These are phyloP conservation scores for Ceratocystis albifundus DNA, from an alignment of 2,329 filamentous ascomycete genomes.

Conservation along the genomic window DNA sequence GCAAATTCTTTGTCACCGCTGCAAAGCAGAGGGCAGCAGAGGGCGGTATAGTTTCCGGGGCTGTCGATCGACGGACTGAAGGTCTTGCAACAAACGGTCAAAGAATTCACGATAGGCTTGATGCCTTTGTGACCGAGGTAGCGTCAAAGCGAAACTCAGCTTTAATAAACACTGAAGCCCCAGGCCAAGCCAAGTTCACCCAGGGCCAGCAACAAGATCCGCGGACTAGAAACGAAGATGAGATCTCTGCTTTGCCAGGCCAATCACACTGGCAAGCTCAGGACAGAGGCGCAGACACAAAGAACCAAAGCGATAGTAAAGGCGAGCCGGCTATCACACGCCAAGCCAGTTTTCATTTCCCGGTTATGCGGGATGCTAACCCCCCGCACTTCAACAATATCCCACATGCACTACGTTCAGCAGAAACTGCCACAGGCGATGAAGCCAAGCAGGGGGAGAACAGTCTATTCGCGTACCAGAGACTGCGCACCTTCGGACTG, in stretches of 20 bases:
- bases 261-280: conserved; percentile 30
- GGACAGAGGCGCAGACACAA: background rate
- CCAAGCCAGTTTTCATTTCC: conserved; percentile 48
- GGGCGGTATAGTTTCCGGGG: conserved; percentile 28
- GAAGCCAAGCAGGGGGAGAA: conserved; percentile 25
- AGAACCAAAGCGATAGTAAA: background rate
- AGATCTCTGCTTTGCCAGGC: conserved; percentile 67
- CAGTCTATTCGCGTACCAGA: conserved; percentile 39
- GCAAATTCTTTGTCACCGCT: conserved; percentile 88
- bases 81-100: conserved; percentile 52
- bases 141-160: conserved; percentile 79
- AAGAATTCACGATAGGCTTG: conserved; percentile 72
- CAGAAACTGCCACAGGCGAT: background rate
- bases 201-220: conserved; percentile 66
- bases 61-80: conserved; percentile 26
- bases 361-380: conserved; percentile 39
- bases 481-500: conserved; percentile 45
- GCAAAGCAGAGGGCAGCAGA: conserved; percentile 38
- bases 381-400: conserved; percentile 49
- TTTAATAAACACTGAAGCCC: conserved; percentile 68
- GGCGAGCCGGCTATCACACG: conserved; percentile 9
- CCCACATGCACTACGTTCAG: conserved; percentile 32
- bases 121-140: conserved; percentile 76
- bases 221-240: conserved; percentile 71
- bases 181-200: conserved; percentile 66